phyloP scores from a whole-genome alignment of 179 eudicot species.

The Beta corolliflora region DNA sequence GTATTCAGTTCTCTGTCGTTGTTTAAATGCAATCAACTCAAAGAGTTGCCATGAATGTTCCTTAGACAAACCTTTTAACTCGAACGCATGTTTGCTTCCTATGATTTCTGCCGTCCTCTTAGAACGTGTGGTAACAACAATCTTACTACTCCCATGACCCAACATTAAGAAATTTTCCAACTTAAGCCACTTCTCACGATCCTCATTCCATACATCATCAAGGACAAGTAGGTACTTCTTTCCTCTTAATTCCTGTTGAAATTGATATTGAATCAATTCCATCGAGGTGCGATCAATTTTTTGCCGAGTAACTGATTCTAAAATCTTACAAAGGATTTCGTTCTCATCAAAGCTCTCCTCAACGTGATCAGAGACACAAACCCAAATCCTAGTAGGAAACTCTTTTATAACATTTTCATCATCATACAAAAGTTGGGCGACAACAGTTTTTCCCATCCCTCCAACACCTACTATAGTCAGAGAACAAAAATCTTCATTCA shows the following conservation, averaged over 20 bases:
- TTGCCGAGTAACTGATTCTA: background rate
- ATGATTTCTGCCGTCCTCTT: background rate
- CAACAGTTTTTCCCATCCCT: constrained; percentile 10
- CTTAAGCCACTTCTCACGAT: background rate
- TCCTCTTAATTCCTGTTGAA: background rate
- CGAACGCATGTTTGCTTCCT: background rate
- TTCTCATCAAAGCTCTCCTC: background rate
- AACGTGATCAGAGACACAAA: constrained; percentile 16
- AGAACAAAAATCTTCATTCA: background rate
- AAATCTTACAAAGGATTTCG: background rate
- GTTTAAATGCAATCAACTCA: background rate
- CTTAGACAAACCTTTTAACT: background rate
- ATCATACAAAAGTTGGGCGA: constrained; percentile 30
- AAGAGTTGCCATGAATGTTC: background rate
- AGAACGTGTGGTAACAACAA: background rate
- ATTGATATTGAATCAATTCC: background rate
- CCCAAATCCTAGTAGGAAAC: constrained; percentile 17
- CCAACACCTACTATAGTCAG: constrained; percentile 9
- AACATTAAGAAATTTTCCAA: background rate
- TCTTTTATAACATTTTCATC: background rate
- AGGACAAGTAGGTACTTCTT: background rate
- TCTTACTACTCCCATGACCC: background rate
- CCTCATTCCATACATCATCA: constrained; percentile 8
- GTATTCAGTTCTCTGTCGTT: background rate
- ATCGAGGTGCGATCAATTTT: background rate